Evolutionary conservation across 2,329 filamentous ascomycete species (phyloP).

Genomic region (Cladosporium velox): DNA sequence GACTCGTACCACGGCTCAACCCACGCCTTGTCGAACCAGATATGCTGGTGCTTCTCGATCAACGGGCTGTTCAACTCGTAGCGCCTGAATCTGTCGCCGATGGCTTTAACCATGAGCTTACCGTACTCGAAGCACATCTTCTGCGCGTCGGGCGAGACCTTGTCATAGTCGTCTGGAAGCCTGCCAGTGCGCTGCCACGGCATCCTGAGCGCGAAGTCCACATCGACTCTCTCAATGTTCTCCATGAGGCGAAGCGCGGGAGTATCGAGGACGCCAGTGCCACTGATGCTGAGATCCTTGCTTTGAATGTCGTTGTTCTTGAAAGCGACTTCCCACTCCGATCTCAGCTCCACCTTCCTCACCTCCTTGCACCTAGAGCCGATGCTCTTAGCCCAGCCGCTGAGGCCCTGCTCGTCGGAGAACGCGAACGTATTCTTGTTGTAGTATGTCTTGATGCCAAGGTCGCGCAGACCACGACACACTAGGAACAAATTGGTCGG

Average conservation of each 20-base stretch:
- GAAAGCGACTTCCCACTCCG: slow-evolving; percentile 7
- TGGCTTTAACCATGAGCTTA: too few relatives aligned
- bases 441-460: slow-evolving; percentile 3
- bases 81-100: not conserved
- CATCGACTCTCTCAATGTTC: not conserved
- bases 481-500: slow-evolving; percentile 13
- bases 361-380: slow-evolving; percentile 1
- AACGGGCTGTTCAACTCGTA: not conserved
- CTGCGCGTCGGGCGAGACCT: too few relatives aligned
- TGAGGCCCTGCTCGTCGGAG: not conserved
- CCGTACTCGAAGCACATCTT: not conserved
- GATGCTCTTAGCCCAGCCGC: not conserved
- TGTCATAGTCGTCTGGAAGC: not conserved
- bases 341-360: not conserved
- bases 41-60: not conserved
- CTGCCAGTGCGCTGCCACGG: not conserved
- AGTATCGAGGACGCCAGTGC: not conserved
- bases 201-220: not conserved
- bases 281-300: not conserved
- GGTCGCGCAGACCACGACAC: not conserved
- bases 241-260: not conserved
- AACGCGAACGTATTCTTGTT: slow-evolving; percentile 9
- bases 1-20: not conserved
- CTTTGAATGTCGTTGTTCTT: not conserved
- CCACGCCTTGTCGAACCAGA: not conserved